These are phyloP conservation scores for Limonium bicolor DNA, from an alignment of 148 eudicot species.

Conservation along the genomic window DNA sequence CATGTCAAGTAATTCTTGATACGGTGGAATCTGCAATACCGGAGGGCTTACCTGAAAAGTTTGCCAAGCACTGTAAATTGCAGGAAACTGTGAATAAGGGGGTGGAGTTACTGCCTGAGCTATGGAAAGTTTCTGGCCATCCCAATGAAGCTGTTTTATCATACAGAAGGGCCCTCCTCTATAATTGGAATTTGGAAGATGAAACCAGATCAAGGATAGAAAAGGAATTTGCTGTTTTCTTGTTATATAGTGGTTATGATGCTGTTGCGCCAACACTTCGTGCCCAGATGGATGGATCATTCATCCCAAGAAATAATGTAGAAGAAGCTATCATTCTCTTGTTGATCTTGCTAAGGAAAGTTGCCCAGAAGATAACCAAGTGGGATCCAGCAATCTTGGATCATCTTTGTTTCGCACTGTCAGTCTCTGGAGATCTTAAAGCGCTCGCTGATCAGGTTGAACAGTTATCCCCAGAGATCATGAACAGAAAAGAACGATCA, in stretches of 20 bases:
- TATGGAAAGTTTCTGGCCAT: constrained; percentile 43
- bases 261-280: constrained; percentile 60
- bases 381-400: constrained; percentile 75
- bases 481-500: constrained; percentile 30
- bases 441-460: constrained; percentile 43
- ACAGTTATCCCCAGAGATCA: constrained; percentile 42
- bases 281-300: constrained; percentile 53
- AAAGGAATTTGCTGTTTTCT: constrained; percentile 52
- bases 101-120: constrained; percentile 69
- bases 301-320: constrained; percentile 55
- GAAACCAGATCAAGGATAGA: constrained; percentile 43
- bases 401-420: constrained; percentile 65
- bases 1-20: constrained; percentile 61
- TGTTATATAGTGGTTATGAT: constrained; percentile 62
- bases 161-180: constrained; percentile 59
- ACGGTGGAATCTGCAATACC: constrained; percentile 63
- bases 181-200: constrained; percentile 54
- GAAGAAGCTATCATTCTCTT: constrained; percentile 80
- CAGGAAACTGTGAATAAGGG: constrained; percentile 53
- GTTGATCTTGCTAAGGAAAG: constrained; percentile 35
- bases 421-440: constrained; percentile 32
- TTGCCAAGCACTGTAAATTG: constrained; percentile 41
- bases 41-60: constrained; percentile 53
- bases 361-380: constrained; percentile 16
- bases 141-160: constrained; percentile 48